Evolutionary conservation across 441 rosid species (phyloP).

Genomic region (Monsonia emarginata): DNA sequence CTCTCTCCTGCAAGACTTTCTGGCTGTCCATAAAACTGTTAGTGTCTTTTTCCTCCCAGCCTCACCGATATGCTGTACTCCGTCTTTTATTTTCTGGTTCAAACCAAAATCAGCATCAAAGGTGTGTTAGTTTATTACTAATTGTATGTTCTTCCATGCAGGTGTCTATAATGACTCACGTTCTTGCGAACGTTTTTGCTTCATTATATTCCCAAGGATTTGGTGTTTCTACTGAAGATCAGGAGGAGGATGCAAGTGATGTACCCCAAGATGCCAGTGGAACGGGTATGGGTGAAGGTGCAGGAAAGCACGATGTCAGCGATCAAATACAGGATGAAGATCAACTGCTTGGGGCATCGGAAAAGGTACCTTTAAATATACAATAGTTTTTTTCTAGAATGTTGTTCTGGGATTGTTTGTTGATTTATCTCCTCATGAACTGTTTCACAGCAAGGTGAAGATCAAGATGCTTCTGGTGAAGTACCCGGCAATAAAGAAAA

Average conservation of each 20-base stretch:
- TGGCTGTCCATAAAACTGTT: conserved; percentile 67
- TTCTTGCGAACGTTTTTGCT: conserved; percentile 61
- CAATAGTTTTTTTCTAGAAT: not conserved
- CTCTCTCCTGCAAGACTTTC: conserved; percentile 54
- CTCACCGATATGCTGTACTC: too few species aligned
- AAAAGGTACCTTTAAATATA: conserved; percentile 54
- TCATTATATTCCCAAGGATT: conserved; percentile 72
- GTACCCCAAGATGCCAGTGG: conserved; percentile 58
- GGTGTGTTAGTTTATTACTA: not conserved
- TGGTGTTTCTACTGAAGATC: conserved; percentile 51
- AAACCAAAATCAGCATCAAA: too few species aligned
- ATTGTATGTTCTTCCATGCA: conserved; percentile 25
- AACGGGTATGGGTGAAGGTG: conserved; percentile 95
- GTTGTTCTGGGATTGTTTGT: conserved; percentile 5
- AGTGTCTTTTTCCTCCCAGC: conserved; percentile 13
- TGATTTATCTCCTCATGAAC: conserved; percentile 18
- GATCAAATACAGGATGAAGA: conserved; percentile 89
- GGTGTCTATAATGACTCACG: conserved; percentile 68
- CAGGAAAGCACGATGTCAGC: conserved; percentile 75
- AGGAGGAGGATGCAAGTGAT: conserved; percentile 46
- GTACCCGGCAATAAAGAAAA: conserved; percentile 52
- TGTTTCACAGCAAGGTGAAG: conserved; percentile 51
- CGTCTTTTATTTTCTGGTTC: not conserved
- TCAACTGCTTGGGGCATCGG: conserved; percentile 62
- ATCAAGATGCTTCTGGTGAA: conserved; percentile 52